phyloP scores from a whole-genome alignment of 2,329 filamentous ascomycete genomes.

The Chrysosporium queenslandicum region DNA sequence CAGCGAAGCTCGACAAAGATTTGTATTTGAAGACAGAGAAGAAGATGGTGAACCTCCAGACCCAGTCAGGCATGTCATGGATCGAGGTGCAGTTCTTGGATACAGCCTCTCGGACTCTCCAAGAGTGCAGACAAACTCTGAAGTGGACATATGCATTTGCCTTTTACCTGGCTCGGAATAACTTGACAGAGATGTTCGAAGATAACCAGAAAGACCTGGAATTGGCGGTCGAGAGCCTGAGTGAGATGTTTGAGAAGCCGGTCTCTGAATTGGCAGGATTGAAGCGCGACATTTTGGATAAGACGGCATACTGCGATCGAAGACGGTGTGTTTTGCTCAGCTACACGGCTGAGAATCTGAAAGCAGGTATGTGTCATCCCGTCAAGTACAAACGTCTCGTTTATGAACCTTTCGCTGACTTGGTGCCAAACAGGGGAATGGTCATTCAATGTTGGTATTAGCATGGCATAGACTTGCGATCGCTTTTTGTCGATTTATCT shows the following conservation, averaged over 20 bases:
- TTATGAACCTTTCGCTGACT: slow-evolving; percentile 1
- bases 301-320: slow-evolving; percentile 94
- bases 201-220: slow-evolving; percentile 98
- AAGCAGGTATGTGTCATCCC: slow-evolving; percentile 57
- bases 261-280: slow-evolving; percentile 73
- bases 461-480: slow-evolving; percentile 3
- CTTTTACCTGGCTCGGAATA: slow-evolving; percentile 93
- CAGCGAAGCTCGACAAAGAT: slow-evolving; percentile 90
- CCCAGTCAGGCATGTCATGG: slow-evolving; percentile 92
- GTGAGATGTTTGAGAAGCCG: slow-evolving; percentile 99
- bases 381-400: not conserved
- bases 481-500: not conserved
- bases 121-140: slow-evolving; percentile 93
- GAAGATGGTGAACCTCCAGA: slow-evolving; percentile 96
- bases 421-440: slow-evolving; percentile 30
- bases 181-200: slow-evolving; percentile 93
- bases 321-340: slow-evolving; percentile 79
- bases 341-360: slow-evolving; percentile 86
- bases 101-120: slow-evolving; percentile 81
- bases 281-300: slow-evolving; percentile 97
- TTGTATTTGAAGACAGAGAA: slow-evolving; percentile 93
- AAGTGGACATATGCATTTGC: slow-evolving; percentile 99
- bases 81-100: slow-evolving; percentile 98
- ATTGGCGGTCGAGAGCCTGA: slow-evolving; percentile 90
- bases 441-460: slow-evolving; percentile 36